A percentile compares a stretch with the other conserved stretches of the same genome.
phyloP scores from a whole-genome alignment of 371 early-diverging fungal genomes.

The Mortierella sp. region DNA sequence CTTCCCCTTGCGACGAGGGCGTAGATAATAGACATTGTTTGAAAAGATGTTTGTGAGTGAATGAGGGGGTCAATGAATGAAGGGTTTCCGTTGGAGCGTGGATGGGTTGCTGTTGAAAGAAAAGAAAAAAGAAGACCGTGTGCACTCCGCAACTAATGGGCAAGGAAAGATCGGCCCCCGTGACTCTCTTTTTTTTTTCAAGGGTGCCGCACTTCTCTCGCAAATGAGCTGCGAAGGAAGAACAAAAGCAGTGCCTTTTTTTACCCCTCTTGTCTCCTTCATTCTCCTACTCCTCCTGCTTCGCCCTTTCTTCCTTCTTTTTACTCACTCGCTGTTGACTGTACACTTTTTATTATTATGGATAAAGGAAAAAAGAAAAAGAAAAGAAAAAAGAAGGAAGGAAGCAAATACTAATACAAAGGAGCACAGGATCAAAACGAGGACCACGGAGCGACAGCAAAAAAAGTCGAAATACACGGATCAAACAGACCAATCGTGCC shows the following conservation, averaged over 20 bases:
- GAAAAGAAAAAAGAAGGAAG: background rate
- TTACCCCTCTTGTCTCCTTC: background rate
- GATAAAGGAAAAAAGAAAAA: background rate
- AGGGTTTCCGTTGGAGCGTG: background rate
- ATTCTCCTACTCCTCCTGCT: background rate
- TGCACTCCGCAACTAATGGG: background rate
- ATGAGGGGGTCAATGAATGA: background rate
- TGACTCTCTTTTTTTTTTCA: background rate
- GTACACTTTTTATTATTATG: slow-evolving; percentile 1
- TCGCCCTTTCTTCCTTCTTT: background rate
- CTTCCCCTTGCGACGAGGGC: slow-evolving; percentile 82
- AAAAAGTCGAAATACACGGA: background rate
- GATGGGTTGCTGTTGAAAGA: background rate
- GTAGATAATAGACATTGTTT: slow-evolving; percentile 77
- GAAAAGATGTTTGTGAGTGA: background rate
- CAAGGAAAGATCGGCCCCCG: background rate
- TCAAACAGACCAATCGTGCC: background rate
- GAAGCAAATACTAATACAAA: background rate
- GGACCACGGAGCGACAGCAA: background rate
- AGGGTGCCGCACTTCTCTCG: no score
- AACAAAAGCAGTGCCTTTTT: background rate
- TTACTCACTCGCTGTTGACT: background rate
- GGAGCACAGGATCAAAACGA: background rate
- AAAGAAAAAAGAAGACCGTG: background rate
- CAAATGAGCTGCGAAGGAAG: background rate